Conservation (phyloP, 2,329 filamentous ascomycete species). For the Neofusicoccum cordaticola region DNA sequence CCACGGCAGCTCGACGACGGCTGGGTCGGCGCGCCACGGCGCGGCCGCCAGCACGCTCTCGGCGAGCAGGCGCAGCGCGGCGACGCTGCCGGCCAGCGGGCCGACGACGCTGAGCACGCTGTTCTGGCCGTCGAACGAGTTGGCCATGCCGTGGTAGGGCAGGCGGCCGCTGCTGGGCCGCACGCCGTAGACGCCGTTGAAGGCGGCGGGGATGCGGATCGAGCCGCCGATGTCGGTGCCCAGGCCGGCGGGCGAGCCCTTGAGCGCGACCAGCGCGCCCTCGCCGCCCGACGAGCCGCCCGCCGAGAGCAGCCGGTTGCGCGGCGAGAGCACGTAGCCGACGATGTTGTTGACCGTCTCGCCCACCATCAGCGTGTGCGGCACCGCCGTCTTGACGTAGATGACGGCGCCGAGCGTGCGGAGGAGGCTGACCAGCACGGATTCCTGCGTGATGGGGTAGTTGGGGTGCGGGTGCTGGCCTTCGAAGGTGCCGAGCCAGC, state of each 20-base stretch:
- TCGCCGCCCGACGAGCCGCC: conserved; percentile 62
- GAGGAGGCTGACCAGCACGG: conserved; percentile 57
- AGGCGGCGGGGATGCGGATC: conserved; percentile 59
- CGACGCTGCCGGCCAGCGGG: conserved; percentile 57
- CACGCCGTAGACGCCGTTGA: conserved; percentile 57
- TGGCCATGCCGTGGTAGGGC: conserved; percentile 48
- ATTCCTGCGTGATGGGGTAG: conserved; percentile 52
- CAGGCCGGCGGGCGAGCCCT: conserved; percentile 55
- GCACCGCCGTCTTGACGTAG: conserved; percentile 57
- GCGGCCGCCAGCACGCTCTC: conserved; percentile 55
- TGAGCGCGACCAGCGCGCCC: conserved; percentile 54
- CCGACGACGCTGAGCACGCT: conserved; percentile 62
- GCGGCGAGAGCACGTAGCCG: conserved; percentile 57
- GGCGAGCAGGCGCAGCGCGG: conserved; percentile 55
- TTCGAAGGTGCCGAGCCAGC: conserved; percentile 63
- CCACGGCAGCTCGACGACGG: conserved; percentile 66
- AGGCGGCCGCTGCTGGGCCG: conserved; percentile 55
- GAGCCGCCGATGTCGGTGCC: conserved; percentile 59
- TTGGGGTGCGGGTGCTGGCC: conserved; percentile 51
- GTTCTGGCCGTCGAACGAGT: conserved; percentile 64
- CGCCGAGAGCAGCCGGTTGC: conserved; percentile 52
- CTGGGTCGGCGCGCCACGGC: conserved; percentile 66
- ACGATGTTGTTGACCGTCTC: conserved; percentile 63
- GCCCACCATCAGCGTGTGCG: conserved; percentile 56
- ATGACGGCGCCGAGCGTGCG: conserved; percentile 53